phyloP scores from a whole-genome alignment of 2,329 filamentous ascomycete species.

The Fusarium equiseti region DNA sequence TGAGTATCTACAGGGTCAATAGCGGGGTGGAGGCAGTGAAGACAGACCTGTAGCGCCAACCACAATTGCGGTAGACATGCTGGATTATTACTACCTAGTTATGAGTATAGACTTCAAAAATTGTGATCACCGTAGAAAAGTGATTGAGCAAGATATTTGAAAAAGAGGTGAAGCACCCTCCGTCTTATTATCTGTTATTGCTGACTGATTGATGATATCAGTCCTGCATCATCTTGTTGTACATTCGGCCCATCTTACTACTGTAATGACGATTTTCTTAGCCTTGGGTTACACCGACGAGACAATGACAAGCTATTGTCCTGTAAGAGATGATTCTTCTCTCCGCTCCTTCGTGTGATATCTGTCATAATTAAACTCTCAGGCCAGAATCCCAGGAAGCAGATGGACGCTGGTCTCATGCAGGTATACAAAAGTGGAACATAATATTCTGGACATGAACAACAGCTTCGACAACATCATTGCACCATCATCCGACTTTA shows the following conservation, averaged over 20 bases:
- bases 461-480: not conserved
- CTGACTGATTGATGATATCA: not conserved
- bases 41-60: slow-evolving; percentile 12
- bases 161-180: not conserved
- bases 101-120: not conserved
- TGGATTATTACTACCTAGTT: not conserved
- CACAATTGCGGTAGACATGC: slow-evolving; percentile 13
- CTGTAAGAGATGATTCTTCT: no score
- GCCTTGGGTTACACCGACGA: not conserved
- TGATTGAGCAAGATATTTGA: not conserved
- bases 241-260: not conserved
- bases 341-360: not conserved
- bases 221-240: not conserved
- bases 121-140: not conserved
- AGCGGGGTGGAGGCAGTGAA: not conserved
- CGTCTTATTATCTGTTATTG: not conserved
- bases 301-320: no score
- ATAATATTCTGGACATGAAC: not conserved
- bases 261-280: not conserved
- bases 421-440: not conserved
- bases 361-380: not conserved
- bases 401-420: not conserved
- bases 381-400: not conserved
- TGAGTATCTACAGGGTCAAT: not conserved
- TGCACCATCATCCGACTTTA: no score